Conservation (phyloP, 768 basidiomycete genomes). For the Strobilomyces echinocephalus region DNA sequence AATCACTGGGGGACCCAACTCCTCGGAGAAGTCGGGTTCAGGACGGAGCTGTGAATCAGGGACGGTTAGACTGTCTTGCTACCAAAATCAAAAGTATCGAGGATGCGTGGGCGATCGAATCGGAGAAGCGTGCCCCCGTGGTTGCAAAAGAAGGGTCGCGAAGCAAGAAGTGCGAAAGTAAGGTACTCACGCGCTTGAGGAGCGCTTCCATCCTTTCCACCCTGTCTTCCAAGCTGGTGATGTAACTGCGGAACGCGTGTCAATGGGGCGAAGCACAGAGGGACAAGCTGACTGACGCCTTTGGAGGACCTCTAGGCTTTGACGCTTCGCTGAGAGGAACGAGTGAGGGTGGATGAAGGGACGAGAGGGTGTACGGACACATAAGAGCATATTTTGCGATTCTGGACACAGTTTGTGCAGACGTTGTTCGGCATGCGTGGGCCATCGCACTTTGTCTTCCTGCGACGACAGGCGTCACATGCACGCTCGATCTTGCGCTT, state of each 20-base stretch:
- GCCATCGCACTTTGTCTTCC: slow-evolving; percentile 61
- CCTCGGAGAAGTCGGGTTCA: slow-evolving; percentile 53
- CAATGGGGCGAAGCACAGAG: not conserved
- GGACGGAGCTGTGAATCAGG: slow-evolving; percentile 49
- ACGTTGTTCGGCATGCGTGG: slow-evolving; percentile 44
- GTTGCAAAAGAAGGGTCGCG: not conserved
- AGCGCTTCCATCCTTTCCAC: slow-evolving; percentile 53
- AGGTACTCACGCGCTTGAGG: slow-evolving; percentile 43
- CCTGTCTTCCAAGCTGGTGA: slow-evolving; percentile 55
- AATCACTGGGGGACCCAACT: slow-evolving; percentile 57
- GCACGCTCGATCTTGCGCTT: slow-evolving; percentile 51
- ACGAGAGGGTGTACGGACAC: slow-evolving; percentile 36
- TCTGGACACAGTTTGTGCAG: slow-evolving; percentile 55
- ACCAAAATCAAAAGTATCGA: not conserved
- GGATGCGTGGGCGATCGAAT: not conserved
- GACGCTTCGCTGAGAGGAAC: slow-evolving; percentile 47
- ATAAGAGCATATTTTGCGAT: slow-evolving; percentile 54
- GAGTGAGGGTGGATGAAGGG: slow-evolving; percentile 1
- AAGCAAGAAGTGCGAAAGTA: not conserved
- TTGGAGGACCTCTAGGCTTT: slow-evolving; percentile 62
- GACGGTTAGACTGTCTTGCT: slow-evolving; percentile 7
- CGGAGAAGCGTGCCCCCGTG: not conserved
- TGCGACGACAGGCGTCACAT: slow-evolving; percentile 55
- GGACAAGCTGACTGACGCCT: slow-evolving; percentile 45
- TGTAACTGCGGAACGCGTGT: slow-evolving; percentile 38